Evolutionary conservation across 2,329 filamentous ascomycete species (phyloP).

Genomic region (Ustulina deusta): DNA sequence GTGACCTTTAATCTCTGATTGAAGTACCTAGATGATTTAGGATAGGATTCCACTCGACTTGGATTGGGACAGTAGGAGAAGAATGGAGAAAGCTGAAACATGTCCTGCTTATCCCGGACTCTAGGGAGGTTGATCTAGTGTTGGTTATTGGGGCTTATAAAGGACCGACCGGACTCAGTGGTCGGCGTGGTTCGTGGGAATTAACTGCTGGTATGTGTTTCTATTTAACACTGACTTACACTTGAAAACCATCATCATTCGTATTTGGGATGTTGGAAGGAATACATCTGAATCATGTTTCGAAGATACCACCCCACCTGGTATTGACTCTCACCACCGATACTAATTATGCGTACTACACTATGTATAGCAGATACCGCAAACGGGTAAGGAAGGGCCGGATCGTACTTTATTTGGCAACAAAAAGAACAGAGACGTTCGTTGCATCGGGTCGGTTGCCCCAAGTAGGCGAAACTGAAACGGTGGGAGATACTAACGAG

Average conservation of each 20-base stretch:
- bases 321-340: constrained; percentile 7
- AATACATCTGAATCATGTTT: constrained; percentile 29
- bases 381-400: constrained; percentile 13
- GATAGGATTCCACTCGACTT: constrained; percentile 12
- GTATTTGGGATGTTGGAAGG: constrained; percentile 13
- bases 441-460: constrained; percentile 12
- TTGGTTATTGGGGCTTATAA: not conserved
- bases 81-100: constrained; percentile 17
- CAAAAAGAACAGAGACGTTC: not conserved
- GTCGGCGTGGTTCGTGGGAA: constrained; percentile 15
- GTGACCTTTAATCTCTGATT: constrained; percentile 12
- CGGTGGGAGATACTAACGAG: constrained; percentile 12
- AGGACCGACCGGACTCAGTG: not conserved
- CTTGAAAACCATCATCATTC: not conserved
- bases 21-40: not conserved
- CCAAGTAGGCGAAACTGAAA: constrained; percentile 21
- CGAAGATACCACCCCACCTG: constrained; percentile 13
- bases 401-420: constrained; percentile 15
- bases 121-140: constrained; percentile 9
- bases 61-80: not conserved
- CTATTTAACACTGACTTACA: not conserved
- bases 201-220: not conserved
- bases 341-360: not conserved
- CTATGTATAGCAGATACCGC: not conserved
- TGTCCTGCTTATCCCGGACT: constrained; percentile 3